Evolutionary conservation across 2,329 filamentous ascomycete genomes (phyloP).

Genomic region (Nothophaeocryptopus gaeumannii): DNA sequence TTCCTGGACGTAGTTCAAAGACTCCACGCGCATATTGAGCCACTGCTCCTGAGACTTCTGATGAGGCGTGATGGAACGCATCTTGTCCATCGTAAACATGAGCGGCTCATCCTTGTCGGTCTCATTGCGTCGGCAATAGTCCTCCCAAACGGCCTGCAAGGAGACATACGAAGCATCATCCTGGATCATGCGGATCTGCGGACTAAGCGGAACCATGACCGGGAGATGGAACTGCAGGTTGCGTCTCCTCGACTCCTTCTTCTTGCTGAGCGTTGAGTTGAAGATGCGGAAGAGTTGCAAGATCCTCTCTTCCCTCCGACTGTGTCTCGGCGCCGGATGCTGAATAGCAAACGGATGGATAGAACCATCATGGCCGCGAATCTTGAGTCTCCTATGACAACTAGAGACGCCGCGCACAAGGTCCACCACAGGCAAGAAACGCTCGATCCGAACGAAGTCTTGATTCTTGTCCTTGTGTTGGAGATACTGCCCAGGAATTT

Average conservation of each 20-base stretch:
- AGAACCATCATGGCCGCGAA: slow-evolving; percentile 95
- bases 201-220: slow-evolving; percentile 90
- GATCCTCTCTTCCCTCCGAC: slow-evolving; percentile 89
- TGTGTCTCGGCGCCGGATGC: slow-evolving; percentile 88
- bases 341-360: slow-evolving; percentile 96
- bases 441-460: slow-evolving; percentile 95
- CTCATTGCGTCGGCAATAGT: slow-evolving; percentile 82
- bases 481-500: slow-evolving; percentile 94
- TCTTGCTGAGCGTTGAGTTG: slow-evolving; percentile 84
- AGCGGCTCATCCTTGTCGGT: slow-evolving; percentile 95
- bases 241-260: slow-evolving; percentile 89
- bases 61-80: slow-evolving; percentile 60
- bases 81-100: slow-evolving; percentile 91
- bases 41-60: slow-evolving; percentile 61
- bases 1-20: slow-evolving; percentile 91
- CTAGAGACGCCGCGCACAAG: slow-evolving; percentile 85
- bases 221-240: slow-evolving; percentile 96
- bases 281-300: slow-evolving; percentile 96
- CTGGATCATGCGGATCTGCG: slow-evolving; percentile 90
- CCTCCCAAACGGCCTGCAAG: slow-evolving; percentile 91
- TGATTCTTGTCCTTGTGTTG: slow-evolving; percentile 99
- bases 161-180: slow-evolving; percentile 94
- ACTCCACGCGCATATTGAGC: slow-evolving; percentile 61
- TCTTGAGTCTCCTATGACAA: slow-evolving; percentile 89
- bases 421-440: slow-evolving; percentile 92